Conservation (phyloP, 2,329 filamentous ascomycete genomes). For the Neurospora sp. region DNA sequence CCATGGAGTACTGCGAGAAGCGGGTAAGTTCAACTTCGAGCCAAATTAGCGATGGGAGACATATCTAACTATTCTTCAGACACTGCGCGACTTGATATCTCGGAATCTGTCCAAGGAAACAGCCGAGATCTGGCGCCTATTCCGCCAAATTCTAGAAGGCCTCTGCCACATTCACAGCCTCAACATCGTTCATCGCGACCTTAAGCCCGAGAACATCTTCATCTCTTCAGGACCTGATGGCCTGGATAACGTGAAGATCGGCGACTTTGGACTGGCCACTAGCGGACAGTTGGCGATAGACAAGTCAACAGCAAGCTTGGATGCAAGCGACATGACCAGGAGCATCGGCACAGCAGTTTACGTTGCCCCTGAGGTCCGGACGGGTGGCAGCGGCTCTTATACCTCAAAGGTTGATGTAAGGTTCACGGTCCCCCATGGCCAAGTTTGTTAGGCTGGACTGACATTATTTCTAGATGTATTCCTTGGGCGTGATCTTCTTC, state of each 20-base stretch:
- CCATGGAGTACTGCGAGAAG: slow-evolving; percentile 98
- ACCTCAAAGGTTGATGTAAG: slow-evolving; percentile 84
- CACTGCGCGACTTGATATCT: slow-evolving; percentile 77
- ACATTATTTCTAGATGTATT: slow-evolving; percentile 64
- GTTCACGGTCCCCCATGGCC: slow-evolving; percentile 10
- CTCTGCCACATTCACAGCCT: slow-evolving; percentile 81
- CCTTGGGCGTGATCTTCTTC: slow-evolving; percentile 92
- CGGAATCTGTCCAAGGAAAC: slow-evolving; percentile 63
- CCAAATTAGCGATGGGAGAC: neutral
- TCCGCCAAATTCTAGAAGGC: slow-evolving; percentile 84
- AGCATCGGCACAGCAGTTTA: slow-evolving; percentile 77
- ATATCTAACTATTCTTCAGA: slow-evolving; percentile 33
- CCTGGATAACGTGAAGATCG: slow-evolving; percentile 84
- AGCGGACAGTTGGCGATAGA: slow-evolving; percentile 67
- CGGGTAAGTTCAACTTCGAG: slow-evolving; percentile 40
- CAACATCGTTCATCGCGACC: slow-evolving; percentile 87
- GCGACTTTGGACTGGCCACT: slow-evolving; percentile 91
- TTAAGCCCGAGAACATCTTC: slow-evolving; percentile 97
- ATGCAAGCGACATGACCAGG: slow-evolving; percentile 56
- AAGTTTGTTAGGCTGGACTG: slow-evolving; percentile 7
- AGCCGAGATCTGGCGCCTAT: slow-evolving; percentile 78
- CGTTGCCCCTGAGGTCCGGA: slow-evolving; percentile 83
- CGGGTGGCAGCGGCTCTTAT: slow-evolving; percentile 64
- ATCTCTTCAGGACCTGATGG: slow-evolving; percentile 61
- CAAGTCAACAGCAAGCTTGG: slow-evolving; percentile 33